These are phyloP conservation scores for Talaromyces ruber DNA, from an alignment of 495 filamentous ascomycete species.

Conservation along the genomic window DNA sequence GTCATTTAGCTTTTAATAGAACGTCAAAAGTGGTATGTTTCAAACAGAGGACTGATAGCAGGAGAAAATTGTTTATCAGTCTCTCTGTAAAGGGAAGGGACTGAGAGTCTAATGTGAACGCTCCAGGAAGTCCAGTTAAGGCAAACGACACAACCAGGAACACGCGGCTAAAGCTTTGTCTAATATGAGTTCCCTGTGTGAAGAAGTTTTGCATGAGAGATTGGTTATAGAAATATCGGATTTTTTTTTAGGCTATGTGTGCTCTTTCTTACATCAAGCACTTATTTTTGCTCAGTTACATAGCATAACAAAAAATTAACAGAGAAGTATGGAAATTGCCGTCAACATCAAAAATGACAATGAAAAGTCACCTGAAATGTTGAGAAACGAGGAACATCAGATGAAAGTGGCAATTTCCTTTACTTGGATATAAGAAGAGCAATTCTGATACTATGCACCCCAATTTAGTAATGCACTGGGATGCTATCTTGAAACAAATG, in stretches of 20 bases:
- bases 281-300: background rate
- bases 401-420: background rate
- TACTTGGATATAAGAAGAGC: background rate
- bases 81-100: background rate
- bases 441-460: background rate
- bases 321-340: background rate
- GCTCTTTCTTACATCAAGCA: background rate
- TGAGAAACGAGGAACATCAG: background rate
- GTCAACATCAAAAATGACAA: background rate
- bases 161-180: background rate
- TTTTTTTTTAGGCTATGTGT: background rate
- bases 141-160: background rate
- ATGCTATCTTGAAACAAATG: too few species aligned
- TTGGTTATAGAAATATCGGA: background rate
- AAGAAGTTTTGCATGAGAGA: background rate
- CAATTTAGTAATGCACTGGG: too few species aligned
- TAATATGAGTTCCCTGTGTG: background rate
- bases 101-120: background rate
- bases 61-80: background rate
- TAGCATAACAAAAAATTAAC: background rate
- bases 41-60: background rate
- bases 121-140: background rate
- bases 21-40: background rate
- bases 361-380: background rate
- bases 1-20: background rate